These are phyloP conservation scores for Hirschfeldia incana DNA, from an alignment of 345 rosid species.

Conservation along the genomic window DNA sequence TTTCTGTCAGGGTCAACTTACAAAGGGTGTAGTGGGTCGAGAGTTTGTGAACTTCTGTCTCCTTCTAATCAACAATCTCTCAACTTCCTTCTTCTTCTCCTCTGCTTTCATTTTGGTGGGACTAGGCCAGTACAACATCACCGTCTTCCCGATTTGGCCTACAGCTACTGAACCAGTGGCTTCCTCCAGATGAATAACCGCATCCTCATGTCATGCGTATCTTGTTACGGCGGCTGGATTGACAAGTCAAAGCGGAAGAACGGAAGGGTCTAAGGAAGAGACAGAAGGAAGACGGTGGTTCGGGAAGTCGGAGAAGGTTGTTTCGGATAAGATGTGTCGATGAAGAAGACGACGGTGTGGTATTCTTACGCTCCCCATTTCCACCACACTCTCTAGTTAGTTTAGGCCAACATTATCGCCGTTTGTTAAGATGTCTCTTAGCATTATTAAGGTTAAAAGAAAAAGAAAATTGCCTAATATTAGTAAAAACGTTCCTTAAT, in stretches of 20 bases:
- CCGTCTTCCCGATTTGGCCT: conserved; percentile 76
- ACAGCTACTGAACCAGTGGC: conserved; percentile 79
- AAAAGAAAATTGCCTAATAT: too few species aligned
- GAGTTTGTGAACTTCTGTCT: conserved; percentile 30
- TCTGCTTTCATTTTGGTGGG: conserved; percentile 76
- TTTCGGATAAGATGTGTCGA: conserved; percentile 37
- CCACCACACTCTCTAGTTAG: not conserved
- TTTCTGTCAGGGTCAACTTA: conserved; percentile 13
- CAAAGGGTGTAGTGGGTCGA: conserved; percentile 30
- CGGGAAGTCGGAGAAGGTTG: conserved; percentile 29
- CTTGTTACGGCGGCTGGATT: conserved; percentile 3
- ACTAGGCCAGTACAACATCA: conserved; percentile 83
- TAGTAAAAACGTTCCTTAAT: too few species aligned
- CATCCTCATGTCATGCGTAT: conserved; percentile 76
- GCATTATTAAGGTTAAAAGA: too few species aligned
- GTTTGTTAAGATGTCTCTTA: too few species aligned
- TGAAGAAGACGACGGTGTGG: conserved; percentile 35
- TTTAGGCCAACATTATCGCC: not conserved
- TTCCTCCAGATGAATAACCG: conserved; percentile 63
- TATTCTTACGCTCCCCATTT: conserved; percentile 35
- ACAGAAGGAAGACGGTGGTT: conserved; percentile 24
- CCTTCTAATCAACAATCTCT: conserved; percentile 43
- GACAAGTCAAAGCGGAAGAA: conserved; percentile 17
- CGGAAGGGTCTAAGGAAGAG: conserved; percentile 27
- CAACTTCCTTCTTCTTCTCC: conserved; percentile 64